These are phyloP conservation scores for Tolypocladium album DNA, from an alignment of 2,329 filamentous ascomycete species.

Conservation along the genomic window DNA sequence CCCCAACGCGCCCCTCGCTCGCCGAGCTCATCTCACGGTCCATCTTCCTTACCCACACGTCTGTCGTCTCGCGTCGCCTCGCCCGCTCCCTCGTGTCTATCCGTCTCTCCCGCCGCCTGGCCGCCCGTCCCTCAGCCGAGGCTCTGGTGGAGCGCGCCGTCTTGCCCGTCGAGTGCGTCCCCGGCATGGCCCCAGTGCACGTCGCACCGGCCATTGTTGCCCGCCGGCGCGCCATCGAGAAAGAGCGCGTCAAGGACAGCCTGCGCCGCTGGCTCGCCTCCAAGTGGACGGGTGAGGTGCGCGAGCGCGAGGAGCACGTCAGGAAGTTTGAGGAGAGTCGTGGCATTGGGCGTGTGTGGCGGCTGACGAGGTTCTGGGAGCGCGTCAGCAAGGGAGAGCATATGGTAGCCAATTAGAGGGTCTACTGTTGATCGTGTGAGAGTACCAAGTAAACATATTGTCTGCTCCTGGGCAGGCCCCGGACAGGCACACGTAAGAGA, in stretches of 20 bases:
- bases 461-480: neutral
- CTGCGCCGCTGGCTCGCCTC: constrained; percentile 53
- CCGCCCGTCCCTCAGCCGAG: constrained; percentile 46
- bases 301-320: constrained; percentile 35
- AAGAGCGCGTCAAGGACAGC: constrained; percentile 56
- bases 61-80: constrained; percentile 52
- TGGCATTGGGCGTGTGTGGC: constrained; percentile 48
- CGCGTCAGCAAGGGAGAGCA: constrained; percentile 34
- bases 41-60: constrained; percentile 58
- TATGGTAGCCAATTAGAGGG: neutral
- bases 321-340: constrained; percentile 36
- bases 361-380: constrained; percentile 57
- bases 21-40: constrained; percentile 50
- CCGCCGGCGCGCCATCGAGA: constrained; percentile 50
- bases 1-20: constrained; percentile 46
- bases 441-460: neutral
- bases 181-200: constrained; percentile 26
- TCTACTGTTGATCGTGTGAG: neutral
- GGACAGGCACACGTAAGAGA: neutral
- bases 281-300: constrained; percentile 44
- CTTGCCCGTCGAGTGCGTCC: constrained; percentile 53
- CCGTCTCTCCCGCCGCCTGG: constrained; percentile 50
- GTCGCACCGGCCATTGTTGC: constrained; percentile 54
- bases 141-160: constrained; percentile 53
- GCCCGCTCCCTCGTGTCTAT: constrained; percentile 55